Conservation (phyloP, 495 filamentous ascomycete species). For the Neurospora terricola region DNA sequence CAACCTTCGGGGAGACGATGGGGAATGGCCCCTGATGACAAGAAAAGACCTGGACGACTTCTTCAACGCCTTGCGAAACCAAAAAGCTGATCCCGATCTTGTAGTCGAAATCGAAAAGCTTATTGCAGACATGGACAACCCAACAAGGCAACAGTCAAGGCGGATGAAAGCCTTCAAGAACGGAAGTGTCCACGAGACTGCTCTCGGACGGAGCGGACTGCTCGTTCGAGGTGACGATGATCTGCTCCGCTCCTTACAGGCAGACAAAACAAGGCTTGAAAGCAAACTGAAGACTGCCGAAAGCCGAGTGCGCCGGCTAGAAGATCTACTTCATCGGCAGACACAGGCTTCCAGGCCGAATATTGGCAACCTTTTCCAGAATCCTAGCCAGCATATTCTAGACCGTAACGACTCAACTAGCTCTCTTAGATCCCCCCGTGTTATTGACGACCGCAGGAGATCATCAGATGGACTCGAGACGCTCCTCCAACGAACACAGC, state of each 20-base stretch:
- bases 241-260: slow-evolving; percentile 52
- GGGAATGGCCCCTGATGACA: slow-evolving; percentile 60
- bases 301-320: slow-evolving; percentile 81
- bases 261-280: slow-evolving; percentile 71
- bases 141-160: slow-evolving; percentile 65
- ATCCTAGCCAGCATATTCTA: slow-evolving; percentile 24
- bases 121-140: slow-evolving; percentile 54
- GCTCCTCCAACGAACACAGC: slow-evolving; percentile 51
- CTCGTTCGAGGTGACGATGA: slow-evolving; percentile 77
- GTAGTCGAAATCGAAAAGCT: slow-evolving; percentile 46
- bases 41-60: slow-evolving; percentile 58
- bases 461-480: slow-evolving; percentile 28
- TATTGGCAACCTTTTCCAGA: slow-evolving; percentile 55
- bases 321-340: slow-evolving; percentile 87
- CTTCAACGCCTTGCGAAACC: slow-evolving; percentile 46
- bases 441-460: slow-evolving; percentile 25
- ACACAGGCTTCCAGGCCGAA: slow-evolving; percentile 61
- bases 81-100: slow-evolving; percentile 37
- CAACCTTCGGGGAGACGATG: slow-evolving; percentile 70
- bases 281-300: slow-evolving; percentile 78
- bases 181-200: slow-evolving; percentile 83
- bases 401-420: slow-evolving; percentile 32
- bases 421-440: slow-evolving; percentile 28
- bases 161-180: slow-evolving; percentile 89
- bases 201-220: slow-evolving; percentile 67